Evolutionary conservation across 345 rosid species (phyloP), one percentile per base, ranked within the genome.

Genomic region (Cochlearia excelsa): DNA sequence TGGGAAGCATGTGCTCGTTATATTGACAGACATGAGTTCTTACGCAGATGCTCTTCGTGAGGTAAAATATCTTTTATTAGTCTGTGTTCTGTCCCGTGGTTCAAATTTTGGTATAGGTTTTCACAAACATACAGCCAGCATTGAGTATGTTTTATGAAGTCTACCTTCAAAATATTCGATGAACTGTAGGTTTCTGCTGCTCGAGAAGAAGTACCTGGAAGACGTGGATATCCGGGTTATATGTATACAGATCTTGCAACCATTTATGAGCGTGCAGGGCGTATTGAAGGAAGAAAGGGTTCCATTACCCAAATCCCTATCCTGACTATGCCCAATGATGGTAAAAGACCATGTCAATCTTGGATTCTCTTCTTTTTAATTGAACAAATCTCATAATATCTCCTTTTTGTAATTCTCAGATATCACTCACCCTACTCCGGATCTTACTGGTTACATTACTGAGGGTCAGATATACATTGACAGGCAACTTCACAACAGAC

Each of bases 41-140:
- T 93, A 93, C 78, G 99, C 99, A 57, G 99, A 93, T 79, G 99
- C 97, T 77, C 97, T 89, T 75, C 95, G 97, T 70, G 99, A 93
- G 99, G 97, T 93, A 74, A 67, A 10, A 43, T 30, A 35, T 9
- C 4, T 41, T 11, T 28, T 51, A 7, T 5, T 62, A 33, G 27
- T 27, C 9, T 46, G 23, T 33, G 33, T 11, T 29, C 1, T 11
- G 31, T 69, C 16, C 46, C 39, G 9, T 47, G 16, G 6, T 54
- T 33, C 30, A n/a, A 38, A 53, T 46, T 1, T 54, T 46, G 51
- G 11, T 26, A 26, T 6, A 29, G 10, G 29, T 29, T 38, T 16
- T 10, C 5, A 7, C 34, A 46, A 30, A 6, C 23, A 16, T 16
- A 16, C 23, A 16, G 23, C 23, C 23, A 16, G 23, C 23, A 16